phyloP scores from a whole-genome alignment of 148 eudicot species.

The Polygonum aviculare region DNA sequence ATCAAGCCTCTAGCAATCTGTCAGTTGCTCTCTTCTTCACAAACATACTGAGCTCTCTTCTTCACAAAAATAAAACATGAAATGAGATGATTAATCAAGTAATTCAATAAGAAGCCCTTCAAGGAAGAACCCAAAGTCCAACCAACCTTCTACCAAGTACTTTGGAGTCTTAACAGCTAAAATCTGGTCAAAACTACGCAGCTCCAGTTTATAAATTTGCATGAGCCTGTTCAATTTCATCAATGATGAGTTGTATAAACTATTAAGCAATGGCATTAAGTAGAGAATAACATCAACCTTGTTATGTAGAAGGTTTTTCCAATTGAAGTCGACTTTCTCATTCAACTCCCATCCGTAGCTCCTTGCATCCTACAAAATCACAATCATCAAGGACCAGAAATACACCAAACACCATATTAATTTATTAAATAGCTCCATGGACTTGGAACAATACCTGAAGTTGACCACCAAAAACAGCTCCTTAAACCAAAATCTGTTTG shows the following conservation, averaged over 20 bases:
- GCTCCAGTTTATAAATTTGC: neutral
- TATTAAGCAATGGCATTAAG: no score
- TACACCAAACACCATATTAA: neutral
- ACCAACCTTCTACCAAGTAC: no score
- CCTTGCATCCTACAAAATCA: slow-evolving; percentile 64
- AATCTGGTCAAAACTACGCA: neutral
- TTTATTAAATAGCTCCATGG: neutral
- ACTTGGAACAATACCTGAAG: slow-evolving; percentile 48
- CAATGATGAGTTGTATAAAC: neutral
- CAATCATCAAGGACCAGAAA: neutral
- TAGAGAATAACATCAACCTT: slow-evolving; percentile 47
- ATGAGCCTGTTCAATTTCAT: neutral
- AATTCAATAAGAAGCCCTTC: no score
- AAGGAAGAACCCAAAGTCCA: no score
- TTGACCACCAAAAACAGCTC: slow-evolving; percentile 83
- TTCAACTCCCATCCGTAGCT: slow-evolving; percentile 82
- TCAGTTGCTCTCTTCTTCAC: no score
- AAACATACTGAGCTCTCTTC: no score
- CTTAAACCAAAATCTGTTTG: no score
- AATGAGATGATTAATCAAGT: no score
- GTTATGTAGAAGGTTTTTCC: slow-evolving; percentile 88
- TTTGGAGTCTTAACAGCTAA: neutral
- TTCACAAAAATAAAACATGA: no score
- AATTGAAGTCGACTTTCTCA: slow-evolving; percentile 69
- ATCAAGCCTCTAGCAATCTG: no score